Conservation (phyloP, 495 filamentous ascomycete species). For the Staphylotrichum longicolle region DNA sequence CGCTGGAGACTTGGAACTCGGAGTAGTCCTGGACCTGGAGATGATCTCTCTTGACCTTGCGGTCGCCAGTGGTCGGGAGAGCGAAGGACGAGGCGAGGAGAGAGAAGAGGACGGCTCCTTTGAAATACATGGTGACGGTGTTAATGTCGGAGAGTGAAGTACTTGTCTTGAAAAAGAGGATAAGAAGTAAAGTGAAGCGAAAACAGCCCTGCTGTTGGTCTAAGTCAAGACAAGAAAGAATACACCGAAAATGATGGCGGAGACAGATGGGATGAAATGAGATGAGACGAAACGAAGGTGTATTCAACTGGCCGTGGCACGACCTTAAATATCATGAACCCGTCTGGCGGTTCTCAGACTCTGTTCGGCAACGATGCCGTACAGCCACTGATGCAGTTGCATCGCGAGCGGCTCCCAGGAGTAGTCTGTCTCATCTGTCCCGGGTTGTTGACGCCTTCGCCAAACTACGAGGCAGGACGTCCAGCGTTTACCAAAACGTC, state of each 20-base stretch:
- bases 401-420: background rate
- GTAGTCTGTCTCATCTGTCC: too few species aligned
- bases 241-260: slow-evolving; percentile 12
- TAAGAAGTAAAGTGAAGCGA: slow-evolving; percentile 1
- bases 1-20: slow-evolving; percentile 42
- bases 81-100: slow-evolving; percentile 32
- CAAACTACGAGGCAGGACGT: background rate
- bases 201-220: slow-evolving; percentile 32
- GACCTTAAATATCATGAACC: background rate
- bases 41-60: slow-evolving; percentile 18
- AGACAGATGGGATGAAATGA: slow-evolving; percentile 8
- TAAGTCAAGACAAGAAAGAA: slow-evolving; percentile 9
- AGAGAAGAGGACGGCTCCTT: slow-evolving; percentile 33
- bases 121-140: slow-evolving; percentile 33
- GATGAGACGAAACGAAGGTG: background rate
- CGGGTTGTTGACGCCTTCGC: background rate
- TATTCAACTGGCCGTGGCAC: background rate
- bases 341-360: background rate
- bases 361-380: background rate
- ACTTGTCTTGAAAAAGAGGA: slow-evolving; percentile 8
- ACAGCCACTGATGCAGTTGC: background rate
- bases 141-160: background rate
- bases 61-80: slow-evolving; percentile 19
- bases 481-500: slow-evolving; percentile 3
- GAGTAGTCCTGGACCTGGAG: slow-evolving; percentile 30